phyloP scores from a whole-genome alignment of 148 eudicot species.

The Pharnaceum exiguum region DNA sequence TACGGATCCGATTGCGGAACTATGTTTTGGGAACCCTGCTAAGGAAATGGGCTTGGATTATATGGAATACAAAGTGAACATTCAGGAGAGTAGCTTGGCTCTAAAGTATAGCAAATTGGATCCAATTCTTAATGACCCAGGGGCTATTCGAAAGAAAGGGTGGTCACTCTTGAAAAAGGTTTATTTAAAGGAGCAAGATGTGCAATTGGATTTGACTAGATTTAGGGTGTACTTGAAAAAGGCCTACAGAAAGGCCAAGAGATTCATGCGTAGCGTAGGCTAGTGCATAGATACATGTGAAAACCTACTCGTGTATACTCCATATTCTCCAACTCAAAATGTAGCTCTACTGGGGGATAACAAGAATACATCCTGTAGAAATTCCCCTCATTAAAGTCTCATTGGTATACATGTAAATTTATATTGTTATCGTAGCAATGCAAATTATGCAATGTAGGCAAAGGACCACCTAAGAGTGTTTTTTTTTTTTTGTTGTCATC shows the following conservation, averaged over 20 bases:
- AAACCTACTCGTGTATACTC: too few species aligned
- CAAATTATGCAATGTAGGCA: too few species aligned
- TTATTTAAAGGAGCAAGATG: constrained; percentile 40
- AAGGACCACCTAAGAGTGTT: too few species aligned
- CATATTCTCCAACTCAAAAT: too few species aligned
- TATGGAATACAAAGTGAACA: constrained; percentile 44
- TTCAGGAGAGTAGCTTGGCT: constrained; percentile 43
- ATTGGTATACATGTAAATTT: too few species aligned
- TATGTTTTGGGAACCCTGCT: constrained; percentile 38
- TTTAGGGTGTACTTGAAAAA: constrained; percentile 29
- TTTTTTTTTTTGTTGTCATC: too few species aligned
- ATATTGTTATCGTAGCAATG: too few species aligned
- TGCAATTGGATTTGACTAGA: constrained; percentile 28
- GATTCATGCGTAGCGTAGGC: constrained; percentile 24
- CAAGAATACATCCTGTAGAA: too few species aligned
- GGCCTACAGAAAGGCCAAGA: constrained; percentile 39
- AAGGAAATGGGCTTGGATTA: constrained; percentile 41
- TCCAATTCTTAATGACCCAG: constrained; percentile 31
- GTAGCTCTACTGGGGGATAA: too few species aligned
- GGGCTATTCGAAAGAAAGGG: constrained; percentile 22
- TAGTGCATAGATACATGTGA: too few species aligned
- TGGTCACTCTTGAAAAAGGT: constrained; percentile 36
- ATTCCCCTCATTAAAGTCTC: too few species aligned
- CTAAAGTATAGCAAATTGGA: constrained; percentile 31
- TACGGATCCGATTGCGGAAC: constrained; percentile 36